A percentile compares a stretch with the other conserved stretches of the same genome.
Evolutionary conservation across 225 moss, liverwort and hornwort genomes (phyloP).

Genomic region (Neckera pumila): DNA sequence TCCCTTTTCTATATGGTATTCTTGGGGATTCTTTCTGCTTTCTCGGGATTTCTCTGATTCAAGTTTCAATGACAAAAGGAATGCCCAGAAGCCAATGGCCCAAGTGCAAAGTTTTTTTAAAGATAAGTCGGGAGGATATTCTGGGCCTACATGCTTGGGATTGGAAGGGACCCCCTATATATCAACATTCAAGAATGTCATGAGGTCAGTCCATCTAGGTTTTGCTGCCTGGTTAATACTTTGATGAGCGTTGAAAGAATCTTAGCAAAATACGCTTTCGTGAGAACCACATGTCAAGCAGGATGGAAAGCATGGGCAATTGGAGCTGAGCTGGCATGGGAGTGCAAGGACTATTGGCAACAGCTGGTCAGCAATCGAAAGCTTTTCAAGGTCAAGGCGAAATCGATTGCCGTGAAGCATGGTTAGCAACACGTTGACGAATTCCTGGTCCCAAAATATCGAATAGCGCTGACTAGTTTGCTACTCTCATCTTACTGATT

Average conservation of each 20-base stretch:
- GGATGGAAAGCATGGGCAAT: conserved; percentile 72
- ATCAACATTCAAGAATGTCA: neutral
- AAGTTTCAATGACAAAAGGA: neutral
- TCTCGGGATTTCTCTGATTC: neutral
- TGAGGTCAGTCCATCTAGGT: neutral
- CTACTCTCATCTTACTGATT: neutral
- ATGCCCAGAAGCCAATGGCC: neutral
- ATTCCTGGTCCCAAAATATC: neutral
- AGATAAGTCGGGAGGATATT: neutral
- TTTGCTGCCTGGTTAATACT: neutral
- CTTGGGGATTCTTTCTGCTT: neutral
- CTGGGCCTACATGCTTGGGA: neutral
- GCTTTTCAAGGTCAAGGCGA: conserved; percentile 83
- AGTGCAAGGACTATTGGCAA: conserved; percentile 58
- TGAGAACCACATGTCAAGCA: conserved; percentile 3
- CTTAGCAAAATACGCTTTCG: neutral
- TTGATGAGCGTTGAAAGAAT: neutral
- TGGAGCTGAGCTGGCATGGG: conserved; percentile 61
- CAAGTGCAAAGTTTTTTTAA: neutral
- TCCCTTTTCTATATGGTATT: neutral
- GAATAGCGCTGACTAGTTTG: neutral
- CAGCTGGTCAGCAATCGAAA: conserved; percentile 56
- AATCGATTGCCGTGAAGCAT: conserved; percentile 64
- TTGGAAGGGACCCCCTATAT: neutral
- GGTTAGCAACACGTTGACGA: conserved; percentile 18